Evolutionary conservation across 805 yeast genomes (phyloP).

Genomic region (Teunomyces cretensis): DNA sequence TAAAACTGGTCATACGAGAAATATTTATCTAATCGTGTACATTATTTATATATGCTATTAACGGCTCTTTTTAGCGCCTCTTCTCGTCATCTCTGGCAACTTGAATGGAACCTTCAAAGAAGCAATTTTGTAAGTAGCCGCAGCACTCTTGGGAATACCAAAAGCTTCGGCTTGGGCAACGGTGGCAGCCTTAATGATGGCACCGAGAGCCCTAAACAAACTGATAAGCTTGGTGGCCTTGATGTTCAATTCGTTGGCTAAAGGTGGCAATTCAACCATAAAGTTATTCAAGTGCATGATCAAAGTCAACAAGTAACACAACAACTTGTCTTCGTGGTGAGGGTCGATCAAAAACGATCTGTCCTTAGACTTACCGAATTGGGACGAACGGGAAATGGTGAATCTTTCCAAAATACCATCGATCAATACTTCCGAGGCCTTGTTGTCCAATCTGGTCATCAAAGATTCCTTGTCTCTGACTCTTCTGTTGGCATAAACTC

Average conservation of each 20-base stretch:
- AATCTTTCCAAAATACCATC: slow-evolving; percentile 73
- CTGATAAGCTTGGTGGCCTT: slow-evolving; percentile 71
- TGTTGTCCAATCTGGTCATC: slow-evolving; percentile 54
- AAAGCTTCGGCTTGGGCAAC: slow-evolving; percentile 73
- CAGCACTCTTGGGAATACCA: slow-evolving; percentile 60
- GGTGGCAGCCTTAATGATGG: slow-evolving; percentile 68
- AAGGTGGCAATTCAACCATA: slow-evolving; percentile 70
- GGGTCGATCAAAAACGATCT: slow-evolving; percentile 84
- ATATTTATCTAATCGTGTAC: not conserved
- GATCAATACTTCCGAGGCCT: slow-evolving; percentile 70
- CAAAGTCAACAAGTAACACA: slow-evolving; percentile 74
- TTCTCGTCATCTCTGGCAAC: slow-evolving; percentile 77
- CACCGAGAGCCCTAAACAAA: slow-evolving; percentile 80
- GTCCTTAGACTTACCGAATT: slow-evolving; percentile 72
- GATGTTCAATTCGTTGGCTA: slow-evolving; percentile 80
- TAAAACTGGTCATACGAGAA: too few relatives aligned
- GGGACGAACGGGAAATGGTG: slow-evolving; percentile 62
- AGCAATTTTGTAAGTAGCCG: slow-evolving; percentile 74
- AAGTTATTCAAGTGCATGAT: slow-evolving; percentile 76
- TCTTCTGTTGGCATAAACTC: slow-evolving; percentile 75
- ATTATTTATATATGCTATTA: slow-evolving; percentile 1
- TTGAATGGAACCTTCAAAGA: slow-evolving; percentile 83
- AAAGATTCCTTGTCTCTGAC: slow-evolving; percentile 57
- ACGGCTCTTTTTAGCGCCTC: slow-evolving; percentile 34
- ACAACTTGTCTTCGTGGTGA: slow-evolving; percentile 77